These are phyloP conservation scores for Helicocarpus griseus DNA, from an alignment of 2,329 filamentous ascomycete genomes.

Conservation along the genomic window DNA sequence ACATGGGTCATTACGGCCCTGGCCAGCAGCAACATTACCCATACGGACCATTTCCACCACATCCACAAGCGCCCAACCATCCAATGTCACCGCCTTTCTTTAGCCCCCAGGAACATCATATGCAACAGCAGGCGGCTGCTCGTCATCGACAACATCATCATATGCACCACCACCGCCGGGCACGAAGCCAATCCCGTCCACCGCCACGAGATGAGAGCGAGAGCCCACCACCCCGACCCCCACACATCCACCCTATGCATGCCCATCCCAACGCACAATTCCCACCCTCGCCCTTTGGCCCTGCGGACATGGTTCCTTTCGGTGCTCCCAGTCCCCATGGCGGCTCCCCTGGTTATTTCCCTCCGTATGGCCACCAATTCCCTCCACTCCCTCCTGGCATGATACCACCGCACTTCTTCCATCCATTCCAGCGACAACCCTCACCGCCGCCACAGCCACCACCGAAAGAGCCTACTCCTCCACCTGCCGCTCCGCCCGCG, in stretches of 20 bases:
- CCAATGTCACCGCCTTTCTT: slow-evolving; percentile 10
- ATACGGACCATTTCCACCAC: slow-evolving; percentile 8
- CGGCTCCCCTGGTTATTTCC: slow-evolving; percentile 3
- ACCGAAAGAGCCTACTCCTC: slow-evolving; percentile 16
- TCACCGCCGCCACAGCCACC: slow-evolving; percentile 19
- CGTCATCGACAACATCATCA: slow-evolving; percentile 6
- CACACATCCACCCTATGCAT: slow-evolving; percentile 18
- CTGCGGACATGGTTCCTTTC: slow-evolving; percentile 32
- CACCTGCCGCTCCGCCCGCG: slow-evolving; percentile 18
- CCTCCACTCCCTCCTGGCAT: slow-evolving; percentile 23
- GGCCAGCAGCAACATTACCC: slow-evolving; percentile 9
- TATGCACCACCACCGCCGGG: slow-evolving; percentile 8
- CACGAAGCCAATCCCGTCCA: slow-evolving; percentile 7
- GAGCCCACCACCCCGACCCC: slow-evolving; percentile 20
- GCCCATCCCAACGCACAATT: slow-evolving; percentile 13
- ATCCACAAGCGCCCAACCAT: slow-evolving; percentile 7
- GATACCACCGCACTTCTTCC: slow-evolving; percentile 27
- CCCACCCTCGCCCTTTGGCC: slow-evolving; percentile 19
- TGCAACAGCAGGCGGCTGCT: slow-evolving; percentile 2
- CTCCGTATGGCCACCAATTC: slow-evolving; percentile 26
- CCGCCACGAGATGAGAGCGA: slow-evolving; percentile 20
- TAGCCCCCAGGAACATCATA: slow-evolving; percentile 6
- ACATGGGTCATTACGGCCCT: slow-evolving; percentile 5
- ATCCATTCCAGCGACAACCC: slow-evolving; percentile 25
- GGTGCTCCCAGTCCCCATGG: slow-evolving; percentile 23